Conservation (phyloP, 2,329 filamentous ascomycete species). For the Neopestalotiopsis rosae region DNA sequence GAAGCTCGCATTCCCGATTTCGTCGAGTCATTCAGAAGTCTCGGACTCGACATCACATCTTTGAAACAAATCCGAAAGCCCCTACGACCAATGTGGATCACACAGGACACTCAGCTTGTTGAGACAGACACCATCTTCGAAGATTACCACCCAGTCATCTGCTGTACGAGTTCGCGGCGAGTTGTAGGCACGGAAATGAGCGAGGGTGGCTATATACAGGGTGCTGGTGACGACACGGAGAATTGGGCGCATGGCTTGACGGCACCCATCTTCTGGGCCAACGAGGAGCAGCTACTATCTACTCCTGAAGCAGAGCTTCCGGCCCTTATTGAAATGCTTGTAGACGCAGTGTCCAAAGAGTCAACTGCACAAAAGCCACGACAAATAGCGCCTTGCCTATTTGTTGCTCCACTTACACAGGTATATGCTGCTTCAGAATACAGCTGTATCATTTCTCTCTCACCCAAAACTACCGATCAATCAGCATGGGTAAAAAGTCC, state of each 20-base stretch:
- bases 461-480: conserved; percentile 47
- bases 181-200: conserved; percentile 72
- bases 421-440: conserved; percentile 18
- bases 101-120: conserved; percentile 64
- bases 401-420: conserved; percentile 29
- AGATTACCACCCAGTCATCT: conserved; percentile 74
- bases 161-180: conserved; percentile 82
- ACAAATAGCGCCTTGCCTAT: conserved; percentile 40
- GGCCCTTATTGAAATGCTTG: conserved; percentile 51
- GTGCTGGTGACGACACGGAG: conserved; percentile 93
- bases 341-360: conserved; percentile 21
- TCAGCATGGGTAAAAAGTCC: conserved; percentile 46
- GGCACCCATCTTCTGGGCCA: conserved; percentile 78
- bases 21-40: conserved; percentile 52
- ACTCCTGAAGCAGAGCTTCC: conserved; percentile 70
- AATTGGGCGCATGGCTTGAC: conserved; percentile 88
- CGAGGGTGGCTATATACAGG: conserved; percentile 85
- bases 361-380: conserved; percentile 17
- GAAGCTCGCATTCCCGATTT: conserved; percentile 63
- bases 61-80: conserved; percentile 72
- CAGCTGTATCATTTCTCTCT: conserved; percentile 49
- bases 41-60: conserved; percentile 63
- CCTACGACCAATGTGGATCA: conserved; percentile 80
- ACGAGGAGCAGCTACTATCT: conserved; percentile 64
- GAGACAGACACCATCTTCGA: conserved; percentile 50